phyloP scores from a whole-genome alignment of 1,284 basidiomycete species.

The Pseudozyma hubeiensis region DNA sequence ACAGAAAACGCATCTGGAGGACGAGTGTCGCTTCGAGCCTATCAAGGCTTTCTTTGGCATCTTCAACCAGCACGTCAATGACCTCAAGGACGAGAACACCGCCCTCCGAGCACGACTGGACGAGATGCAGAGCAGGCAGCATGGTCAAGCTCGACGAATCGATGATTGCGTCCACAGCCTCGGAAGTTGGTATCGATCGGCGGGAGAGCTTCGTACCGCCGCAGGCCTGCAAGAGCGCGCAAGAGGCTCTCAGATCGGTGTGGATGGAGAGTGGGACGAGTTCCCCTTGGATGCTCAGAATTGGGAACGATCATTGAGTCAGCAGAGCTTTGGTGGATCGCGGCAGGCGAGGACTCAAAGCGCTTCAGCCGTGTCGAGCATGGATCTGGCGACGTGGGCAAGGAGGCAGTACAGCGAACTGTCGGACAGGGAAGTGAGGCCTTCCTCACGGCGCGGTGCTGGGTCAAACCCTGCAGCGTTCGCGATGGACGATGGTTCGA shows the following conservation, averaged over 20 bases:
- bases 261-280: conserved; percentile 53
- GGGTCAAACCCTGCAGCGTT: neutral
- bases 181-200: conserved; percentile 45
- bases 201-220: conserved; percentile 16
- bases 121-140: conserved; percentile 25
- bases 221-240: conserved; percentile 7
- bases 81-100: conserved; percentile 40
- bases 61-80: conserved; percentile 22
- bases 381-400: conserved; percentile 25
- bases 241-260: conserved; percentile 32
- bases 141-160: conserved; percentile 16
- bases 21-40: conserved; percentile 44
- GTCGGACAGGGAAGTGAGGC: neutral
- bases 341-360: conserved; percentile 25
- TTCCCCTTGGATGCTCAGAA: conserved; percentile 47
- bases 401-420: conserved; percentile 17
- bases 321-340: conserved; percentile 19
- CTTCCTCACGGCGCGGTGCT: neutral
- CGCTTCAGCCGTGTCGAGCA: conserved; percentile 14
- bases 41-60: conserved; percentile 42
- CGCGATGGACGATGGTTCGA: conserved; percentile 1
- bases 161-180: conserved; percentile 47
- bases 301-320: conserved; percentile 40
- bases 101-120: conserved; percentile 23
- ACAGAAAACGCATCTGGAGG: conserved; percentile 22